Base-by-base conservation (phyloP, 1,284 basidiomycete species). In the Tilletia walkeri region DNA sequence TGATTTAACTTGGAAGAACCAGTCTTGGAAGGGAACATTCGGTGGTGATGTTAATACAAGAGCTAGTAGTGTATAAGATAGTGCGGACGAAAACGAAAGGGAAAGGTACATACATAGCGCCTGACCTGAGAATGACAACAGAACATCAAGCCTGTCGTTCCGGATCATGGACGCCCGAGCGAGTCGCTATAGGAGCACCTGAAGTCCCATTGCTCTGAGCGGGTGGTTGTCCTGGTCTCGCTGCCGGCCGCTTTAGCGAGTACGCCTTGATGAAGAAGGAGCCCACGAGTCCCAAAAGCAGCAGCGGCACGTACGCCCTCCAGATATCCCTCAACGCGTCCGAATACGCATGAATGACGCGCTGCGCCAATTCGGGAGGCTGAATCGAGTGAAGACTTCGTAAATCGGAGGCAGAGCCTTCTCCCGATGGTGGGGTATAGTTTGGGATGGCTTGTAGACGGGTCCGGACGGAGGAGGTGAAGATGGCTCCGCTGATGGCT, bases 271-370 rank as follows among this genome's bases (percentile, higher is more conserved):
- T 61, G 34, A 73, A 30, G 70, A 75, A 67, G 10, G 66, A 67
- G 6, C 59, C 59, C 30, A 63, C 59, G 36, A 63, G 38, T 14
- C 59, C 59, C 9, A 39, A 14, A 16, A 63, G 34, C 7, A 63
- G 36, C 41, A 66, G 65, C 9, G 84, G 84, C 1, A 84, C 79
- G 2, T 73, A 63, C 20, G 90, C 88, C 70, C 91, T 81, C 91
- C 92, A 94, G 69, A 93, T 89, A 54, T 86, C 87, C 73, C 86
- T 86, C 50, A 93, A 88, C 0, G 91, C 87, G 65, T 88, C 84
- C 2, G 90, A 87, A 84, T 90, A 93, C 0, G 90, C 91, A 67
- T 90, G 86, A 56, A 90, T 88, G 2, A 93, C 85, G 54, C 86
- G 84, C 30, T 85, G 66, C 24, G 82, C 77, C 4, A 85, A 72